Evolutionary conservation across 106 monocot genomes (phyloP).

Genomic region (Acorus gramineus): DNA sequence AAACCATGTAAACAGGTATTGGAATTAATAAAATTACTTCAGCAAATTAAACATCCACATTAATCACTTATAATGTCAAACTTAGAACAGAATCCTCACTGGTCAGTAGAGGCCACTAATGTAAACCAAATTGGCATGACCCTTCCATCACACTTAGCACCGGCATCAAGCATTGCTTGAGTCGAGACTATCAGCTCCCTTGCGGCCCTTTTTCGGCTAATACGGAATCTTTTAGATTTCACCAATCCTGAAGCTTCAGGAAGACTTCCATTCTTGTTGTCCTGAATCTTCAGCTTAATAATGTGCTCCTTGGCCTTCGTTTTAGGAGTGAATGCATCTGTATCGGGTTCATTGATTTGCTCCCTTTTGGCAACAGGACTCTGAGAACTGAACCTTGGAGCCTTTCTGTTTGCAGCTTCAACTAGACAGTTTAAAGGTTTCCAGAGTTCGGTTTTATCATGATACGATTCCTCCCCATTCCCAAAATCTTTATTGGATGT

Average conservation of each 20-base stretch:
- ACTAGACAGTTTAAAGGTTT: conserved; percentile 81
- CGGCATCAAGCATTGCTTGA: conserved; percentile 39
- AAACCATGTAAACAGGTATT: background rate
- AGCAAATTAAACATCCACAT: background rate
- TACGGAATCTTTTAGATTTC: conserved; percentile 27
- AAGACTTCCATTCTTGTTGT: conserved; percentile 30
- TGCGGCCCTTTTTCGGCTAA: conserved; percentile 28
- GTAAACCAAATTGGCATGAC: conserved; percentile 60
- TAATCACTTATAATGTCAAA: background rate
- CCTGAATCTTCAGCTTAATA: conserved; percentile 30
- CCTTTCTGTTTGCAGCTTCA: conserved; percentile 69
- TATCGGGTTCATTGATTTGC: conserved; percentile 22
- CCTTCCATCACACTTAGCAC: conserved; percentile 34
- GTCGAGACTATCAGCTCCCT: conserved; percentile 29
- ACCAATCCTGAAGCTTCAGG: conserved; percentile 1
- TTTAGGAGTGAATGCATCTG: conserved; percentile 23
- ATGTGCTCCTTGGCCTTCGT: conserved; percentile 29
- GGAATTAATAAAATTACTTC: background rate
- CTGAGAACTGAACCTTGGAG: conserved; percentile 29
- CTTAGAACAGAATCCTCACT: conserved; percentile 28
- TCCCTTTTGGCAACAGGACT: conserved; percentile 37
- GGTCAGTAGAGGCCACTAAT: conserved; percentile 50
- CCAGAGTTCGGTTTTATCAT: conserved; percentile 63
- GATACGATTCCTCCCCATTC: conserved; percentile 22
- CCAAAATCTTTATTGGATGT: conserved; percentile 24